These are phyloP conservation scores for Anisodus acutangulus DNA, from an alignment of 257 asterid species.

Conservation along the genomic window DNA sequence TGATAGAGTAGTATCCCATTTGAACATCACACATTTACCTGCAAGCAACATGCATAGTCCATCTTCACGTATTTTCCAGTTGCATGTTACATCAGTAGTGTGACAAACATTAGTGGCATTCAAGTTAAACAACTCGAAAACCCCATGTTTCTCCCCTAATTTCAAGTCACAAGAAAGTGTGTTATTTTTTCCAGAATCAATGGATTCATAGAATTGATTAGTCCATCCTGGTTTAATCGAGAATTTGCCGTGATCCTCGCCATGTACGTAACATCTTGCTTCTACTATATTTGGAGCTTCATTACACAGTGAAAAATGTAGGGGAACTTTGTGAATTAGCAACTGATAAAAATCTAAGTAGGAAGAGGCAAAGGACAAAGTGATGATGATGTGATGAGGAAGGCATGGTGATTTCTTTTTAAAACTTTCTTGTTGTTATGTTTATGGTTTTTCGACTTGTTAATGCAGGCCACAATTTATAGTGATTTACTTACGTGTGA, in stretches of 20 bases:
- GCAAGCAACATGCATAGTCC: neutral
- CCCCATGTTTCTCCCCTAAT: neutral
- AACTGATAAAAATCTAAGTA: neutral
- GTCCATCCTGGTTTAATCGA: neutral
- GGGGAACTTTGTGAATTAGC: neutral
- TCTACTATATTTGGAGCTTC: neutral
- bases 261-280: neutral
- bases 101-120: neutral
- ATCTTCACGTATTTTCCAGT: slow-evolving; percentile 9
- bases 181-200: neutral
- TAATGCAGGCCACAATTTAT: neutral
- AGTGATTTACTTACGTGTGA: neutral
- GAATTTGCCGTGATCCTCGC: neutral
- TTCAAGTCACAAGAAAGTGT: neutral
- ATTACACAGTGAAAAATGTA: neutral
- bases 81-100: neutral
- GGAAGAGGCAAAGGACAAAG: neutral
- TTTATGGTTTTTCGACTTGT: neutral
- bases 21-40: slow-evolving; percentile 1
- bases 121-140: neutral
- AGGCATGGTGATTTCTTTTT: neutral
- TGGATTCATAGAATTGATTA: neutral
- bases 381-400: neutral
- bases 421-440: neutral
- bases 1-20: neutral